Base-by-base conservation (phyloP, 2,329 filamentous ascomycete species). In the Thielaviopsis populi region DNA sequence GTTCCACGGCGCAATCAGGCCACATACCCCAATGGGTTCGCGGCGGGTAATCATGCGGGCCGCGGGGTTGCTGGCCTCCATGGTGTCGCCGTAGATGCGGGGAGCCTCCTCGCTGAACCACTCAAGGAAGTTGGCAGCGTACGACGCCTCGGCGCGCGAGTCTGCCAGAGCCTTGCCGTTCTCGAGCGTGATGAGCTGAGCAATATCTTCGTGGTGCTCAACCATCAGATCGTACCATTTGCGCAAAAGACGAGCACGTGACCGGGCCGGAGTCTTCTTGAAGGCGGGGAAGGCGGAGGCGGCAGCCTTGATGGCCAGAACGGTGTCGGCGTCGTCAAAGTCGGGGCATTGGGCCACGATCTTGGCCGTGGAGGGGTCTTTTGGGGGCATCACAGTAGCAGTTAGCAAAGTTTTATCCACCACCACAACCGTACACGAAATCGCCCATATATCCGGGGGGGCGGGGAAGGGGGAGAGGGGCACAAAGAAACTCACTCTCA, bases 291-390 rank as follows among this genome's bases (percentile, higher is more conserved):
- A 79, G 1, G 87, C 87, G 15, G 80, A 80, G 3, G 80, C 77
- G 13, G 88, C 88, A 30, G 85, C 85, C 66, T 82, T 75, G 69
- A 91, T 90, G 69, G 88, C 87, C 60, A 78, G 77, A 68, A 87
- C 78, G 46, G 84, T 85, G 71, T 92, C 88, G 68, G 79, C 76
- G 64, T 78, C 78, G 69, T 83, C 80, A 77, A 90, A 88, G 70
- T 91, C 88, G 59, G 88, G 87, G 72, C 85, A 86, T 54, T 78
- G 84, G 65, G 83, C 85, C 68, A 91, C 87, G 58, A 83, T 73
- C 69, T 83, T 80, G 69, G 82, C 82, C 22, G 84, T 84, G 1
- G 86, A 83, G n/a, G 88, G 88, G 72, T 91, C 88, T 83, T 69
- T 22, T 62, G 19, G 19, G 13, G 48, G 48, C 5, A 24, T 13